These are phyloP conservation scores for Lomentospora prolificans DNA, from an alignment of 2,329 filamentous ascomycete species.

Conservation along the genomic window DNA sequence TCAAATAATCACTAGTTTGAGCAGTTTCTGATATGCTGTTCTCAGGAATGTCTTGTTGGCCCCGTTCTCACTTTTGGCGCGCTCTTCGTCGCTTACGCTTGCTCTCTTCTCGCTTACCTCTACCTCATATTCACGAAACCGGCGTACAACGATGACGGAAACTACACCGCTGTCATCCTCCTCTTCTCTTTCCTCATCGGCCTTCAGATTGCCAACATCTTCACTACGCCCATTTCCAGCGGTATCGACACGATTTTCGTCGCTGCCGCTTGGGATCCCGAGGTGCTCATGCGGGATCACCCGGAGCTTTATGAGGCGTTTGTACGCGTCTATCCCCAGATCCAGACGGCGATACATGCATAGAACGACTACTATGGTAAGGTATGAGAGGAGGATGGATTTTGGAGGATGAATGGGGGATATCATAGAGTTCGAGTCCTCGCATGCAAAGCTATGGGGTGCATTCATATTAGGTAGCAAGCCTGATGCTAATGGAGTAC, in stretches of 20 bases:
- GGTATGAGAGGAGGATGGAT: no score
- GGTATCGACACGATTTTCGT: constrained; percentile 93
- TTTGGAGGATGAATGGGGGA: background rate
- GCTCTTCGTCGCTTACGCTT: constrained; percentile 75
- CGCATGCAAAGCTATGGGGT: no score
- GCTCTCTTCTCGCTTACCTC: constrained; percentile 73
- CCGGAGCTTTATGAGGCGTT: constrained; percentile 72
- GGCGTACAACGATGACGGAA: constrained; percentile 58
- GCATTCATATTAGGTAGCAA: no score
- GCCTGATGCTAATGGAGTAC: background rate
- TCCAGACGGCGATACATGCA: constrained; percentile 69
- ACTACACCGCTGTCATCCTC: constrained; percentile 67
- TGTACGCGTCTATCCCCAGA: constrained; percentile 72
- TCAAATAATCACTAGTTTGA: accelerated
- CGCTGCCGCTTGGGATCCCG: constrained; percentile 57
- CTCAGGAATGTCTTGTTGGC: constrained; percentile 64
- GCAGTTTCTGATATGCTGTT: background rate
- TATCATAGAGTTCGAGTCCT: no score
- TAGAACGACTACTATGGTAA: constrained; percentile 17
- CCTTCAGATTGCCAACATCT: constrained; percentile 79
- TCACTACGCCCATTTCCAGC: constrained; percentile 77
- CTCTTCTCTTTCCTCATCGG: constrained; percentile 85
- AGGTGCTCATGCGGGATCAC: constrained; percentile 71
- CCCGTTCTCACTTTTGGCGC: constrained; percentile 68
- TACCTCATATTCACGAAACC: constrained; percentile 78